These are phyloP conservation scores for Lasiodiplodia sp. DNA, from an alignment of 2,329 filamentous ascomycete genomes.

Conservation along the genomic window DNA sequence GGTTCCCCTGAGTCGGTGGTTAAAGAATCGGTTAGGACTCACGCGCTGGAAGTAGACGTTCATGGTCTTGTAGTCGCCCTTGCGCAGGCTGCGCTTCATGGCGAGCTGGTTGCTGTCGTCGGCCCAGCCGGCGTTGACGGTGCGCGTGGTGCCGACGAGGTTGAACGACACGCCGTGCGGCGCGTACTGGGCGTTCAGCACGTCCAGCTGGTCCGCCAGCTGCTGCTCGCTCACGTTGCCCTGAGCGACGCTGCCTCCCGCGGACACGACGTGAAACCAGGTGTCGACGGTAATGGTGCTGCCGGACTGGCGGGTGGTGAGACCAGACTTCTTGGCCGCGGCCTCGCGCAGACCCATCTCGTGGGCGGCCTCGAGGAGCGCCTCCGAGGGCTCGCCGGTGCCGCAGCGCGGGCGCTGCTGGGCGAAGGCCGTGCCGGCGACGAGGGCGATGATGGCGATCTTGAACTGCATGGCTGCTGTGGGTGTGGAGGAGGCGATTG, in stretches of 20 bases:
- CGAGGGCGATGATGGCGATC: neutral
- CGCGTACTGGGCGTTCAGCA: conserved; percentile 54
- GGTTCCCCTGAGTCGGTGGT: conserved; percentile 40
- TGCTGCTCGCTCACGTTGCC: conserved; percentile 24
- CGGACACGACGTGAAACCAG: conserved; percentile 46
- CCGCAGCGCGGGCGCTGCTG: neutral
- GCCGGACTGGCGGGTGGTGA: no score
- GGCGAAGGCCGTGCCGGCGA: neutral
- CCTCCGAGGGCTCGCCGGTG: neutral
- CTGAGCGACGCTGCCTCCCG: conserved; percentile 31
- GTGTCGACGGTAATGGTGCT: conserved; percentile 37
- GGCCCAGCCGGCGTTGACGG: conserved; percentile 63
- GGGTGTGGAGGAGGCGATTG: neutral
- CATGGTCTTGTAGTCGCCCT: conserved; percentile 61
- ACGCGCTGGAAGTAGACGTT: conserved; percentile 65
- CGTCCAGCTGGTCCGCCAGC: conserved; percentile 47
- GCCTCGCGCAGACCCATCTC: conserved; percentile 4
- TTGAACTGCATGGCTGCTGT: conserved; percentile 15
- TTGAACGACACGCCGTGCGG: conserved; percentile 61
- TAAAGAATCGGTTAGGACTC: neutral
- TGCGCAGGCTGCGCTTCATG: conserved; percentile 62
- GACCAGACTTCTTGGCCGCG: no score
- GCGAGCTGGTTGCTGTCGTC: conserved; percentile 50
- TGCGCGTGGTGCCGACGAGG: conserved; percentile 57
- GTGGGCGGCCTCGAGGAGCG: neutral